phyloP scores from a whole-genome alignment of 345 rosid genomes.

The Populus deltoides region DNA sequence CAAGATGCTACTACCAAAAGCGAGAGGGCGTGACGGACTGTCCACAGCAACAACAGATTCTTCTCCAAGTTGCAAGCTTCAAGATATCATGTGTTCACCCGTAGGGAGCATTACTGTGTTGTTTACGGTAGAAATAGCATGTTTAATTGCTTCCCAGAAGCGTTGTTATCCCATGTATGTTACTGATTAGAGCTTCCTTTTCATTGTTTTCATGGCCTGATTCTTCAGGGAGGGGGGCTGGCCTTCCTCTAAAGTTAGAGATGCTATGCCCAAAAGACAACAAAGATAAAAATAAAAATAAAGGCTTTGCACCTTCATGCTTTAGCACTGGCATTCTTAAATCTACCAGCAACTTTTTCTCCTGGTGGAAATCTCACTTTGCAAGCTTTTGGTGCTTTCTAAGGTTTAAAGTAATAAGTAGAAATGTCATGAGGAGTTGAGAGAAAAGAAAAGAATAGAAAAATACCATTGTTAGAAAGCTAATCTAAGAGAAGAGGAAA shows the following conservation, averaged over 20 bases:
- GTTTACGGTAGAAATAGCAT: background rate
- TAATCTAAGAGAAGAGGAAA: background rate
- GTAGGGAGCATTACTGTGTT: background rate
- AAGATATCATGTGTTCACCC: background rate
- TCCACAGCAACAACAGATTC: background rate
- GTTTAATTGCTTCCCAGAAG: background rate
- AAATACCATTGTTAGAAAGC: constrained; percentile 3
- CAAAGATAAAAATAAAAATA: background rate
- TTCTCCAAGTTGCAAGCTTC: background rate
- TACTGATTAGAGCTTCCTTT: background rate
- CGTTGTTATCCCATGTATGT: too few species aligned
- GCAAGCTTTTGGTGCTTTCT: constrained; percentile 21
- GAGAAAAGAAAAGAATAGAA: background rate
- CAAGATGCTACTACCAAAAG: constrained; percentile 8
- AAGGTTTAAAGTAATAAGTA: background rate
- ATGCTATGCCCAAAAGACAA: background rate
- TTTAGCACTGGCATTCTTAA: background rate
- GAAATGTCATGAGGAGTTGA: constrained; percentile 19
- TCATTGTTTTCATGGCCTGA: background rate
- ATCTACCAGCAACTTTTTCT: background rate
- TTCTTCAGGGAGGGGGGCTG: background rate
- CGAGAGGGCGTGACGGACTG: background rate
- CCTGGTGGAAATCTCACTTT: background rate
- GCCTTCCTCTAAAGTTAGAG: background rate
- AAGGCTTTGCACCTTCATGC: background rate